Evolutionary conservation across 108 stramenopile species (phyloP).

Genomic region (Aurantiochytrium sp.): DNA sequence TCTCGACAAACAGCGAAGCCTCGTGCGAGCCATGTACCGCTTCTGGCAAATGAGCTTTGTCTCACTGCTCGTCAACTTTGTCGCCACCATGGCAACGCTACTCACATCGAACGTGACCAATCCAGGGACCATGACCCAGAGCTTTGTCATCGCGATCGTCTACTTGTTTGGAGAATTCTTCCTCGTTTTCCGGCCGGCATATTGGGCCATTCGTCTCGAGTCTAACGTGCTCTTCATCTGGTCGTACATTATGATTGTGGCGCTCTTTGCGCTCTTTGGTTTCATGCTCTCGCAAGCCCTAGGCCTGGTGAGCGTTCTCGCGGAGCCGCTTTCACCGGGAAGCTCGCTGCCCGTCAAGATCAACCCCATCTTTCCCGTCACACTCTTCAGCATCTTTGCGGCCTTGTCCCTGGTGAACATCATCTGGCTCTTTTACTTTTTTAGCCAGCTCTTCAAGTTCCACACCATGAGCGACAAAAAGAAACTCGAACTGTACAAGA

Average conservation of each 20-base stretch:
- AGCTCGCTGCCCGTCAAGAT: background rate
- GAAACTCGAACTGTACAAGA: background rate
- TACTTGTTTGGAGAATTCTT: background rate
- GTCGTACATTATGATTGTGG: background rate
- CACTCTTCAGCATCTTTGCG: background rate
- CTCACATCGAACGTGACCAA: constrained; percentile 12
- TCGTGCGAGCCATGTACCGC: background rate
- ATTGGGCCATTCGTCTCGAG: constrained; percentile 5
- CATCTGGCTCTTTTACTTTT: background rate
- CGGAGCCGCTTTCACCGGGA: background rate
- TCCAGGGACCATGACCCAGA: background rate
- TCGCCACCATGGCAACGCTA: constrained; percentile 8
- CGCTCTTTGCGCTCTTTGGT: background rate
- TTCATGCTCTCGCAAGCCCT: background rate
- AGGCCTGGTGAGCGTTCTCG: background rate
- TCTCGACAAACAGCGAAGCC: background rate
- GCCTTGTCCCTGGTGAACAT: background rate
- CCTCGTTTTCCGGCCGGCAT: background rate
- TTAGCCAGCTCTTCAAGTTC: background rate
- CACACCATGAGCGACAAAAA: background rate
- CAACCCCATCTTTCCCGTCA: constrained; percentile 14
- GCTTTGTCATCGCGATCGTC: background rate
- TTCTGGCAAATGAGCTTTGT: background rate
- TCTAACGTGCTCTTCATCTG: constrained; percentile 15
- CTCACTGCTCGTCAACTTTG: background rate